Conservation (phyloP, 495 filamentous ascomycete species). For the Chaetomium fimeti region DNA sequence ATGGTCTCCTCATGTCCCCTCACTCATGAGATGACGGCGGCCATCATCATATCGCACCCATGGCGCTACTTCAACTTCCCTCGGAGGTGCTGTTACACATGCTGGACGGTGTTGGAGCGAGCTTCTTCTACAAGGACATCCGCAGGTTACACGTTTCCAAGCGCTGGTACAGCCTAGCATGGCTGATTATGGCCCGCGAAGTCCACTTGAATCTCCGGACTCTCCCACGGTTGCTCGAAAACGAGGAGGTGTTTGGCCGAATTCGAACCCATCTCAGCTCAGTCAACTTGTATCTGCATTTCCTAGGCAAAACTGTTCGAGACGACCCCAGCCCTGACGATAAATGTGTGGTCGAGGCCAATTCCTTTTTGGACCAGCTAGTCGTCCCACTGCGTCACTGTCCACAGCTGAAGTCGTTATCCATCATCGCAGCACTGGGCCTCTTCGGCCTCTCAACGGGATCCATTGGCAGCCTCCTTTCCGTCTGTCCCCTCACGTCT, state of each 20-base stretch:
- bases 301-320: too few species aligned
- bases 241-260: not conserved
- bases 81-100: constrained; percentile 9
- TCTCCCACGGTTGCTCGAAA: not conserved
- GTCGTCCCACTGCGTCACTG: not conserved
- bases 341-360: not conserved
- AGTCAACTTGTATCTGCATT: not conserved
- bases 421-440: not conserved
- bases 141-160: constrained; percentile 4
- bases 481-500: not conserved
- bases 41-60: not conserved
- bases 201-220: not conserved
- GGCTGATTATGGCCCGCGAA: not conserved
- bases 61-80: constrained; percentile 6
- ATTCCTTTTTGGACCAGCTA: not conserved
- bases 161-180: constrained; percentile 1
- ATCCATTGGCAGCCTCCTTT: not conserved
- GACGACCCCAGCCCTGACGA: not conserved
- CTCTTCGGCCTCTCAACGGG: not conserved
- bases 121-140: constrained; percentile 7
- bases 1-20: too few species aligned
- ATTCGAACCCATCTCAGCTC: not conserved
- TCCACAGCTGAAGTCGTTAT: not conserved
- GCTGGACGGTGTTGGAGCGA: not conserved
- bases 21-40: too few species aligned